phyloP scores from a whole-genome alignment of 1,284 basidiomycete genomes.

The Mycena sp. region DNA sequence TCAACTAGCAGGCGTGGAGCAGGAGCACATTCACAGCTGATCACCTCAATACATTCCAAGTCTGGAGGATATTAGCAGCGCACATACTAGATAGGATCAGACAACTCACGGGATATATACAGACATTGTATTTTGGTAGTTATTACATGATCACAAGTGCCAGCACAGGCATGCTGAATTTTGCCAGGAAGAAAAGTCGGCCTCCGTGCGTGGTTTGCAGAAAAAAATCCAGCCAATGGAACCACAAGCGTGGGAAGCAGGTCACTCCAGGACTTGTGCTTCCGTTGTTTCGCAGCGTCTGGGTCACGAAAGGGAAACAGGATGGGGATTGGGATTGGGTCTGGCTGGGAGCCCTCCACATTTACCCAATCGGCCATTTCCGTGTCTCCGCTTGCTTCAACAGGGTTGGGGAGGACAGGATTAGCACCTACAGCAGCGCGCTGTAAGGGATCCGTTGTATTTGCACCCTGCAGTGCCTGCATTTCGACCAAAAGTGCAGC shows the following conservation, averaged over 20 bases:
- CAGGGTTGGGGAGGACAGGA: too few species aligned
- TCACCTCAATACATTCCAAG: background rate
- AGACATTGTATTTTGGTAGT: background rate
- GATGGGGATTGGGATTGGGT: too few species aligned
- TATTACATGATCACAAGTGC: background rate
- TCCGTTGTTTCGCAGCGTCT: too few species aligned
- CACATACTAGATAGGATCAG: background rate
- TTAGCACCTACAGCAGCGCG: too few species aligned
- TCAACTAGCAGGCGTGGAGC: constrained; percentile 9
- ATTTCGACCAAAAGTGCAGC: too few species aligned
- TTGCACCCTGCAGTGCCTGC: too few species aligned
- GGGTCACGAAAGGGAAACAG: too few species aligned
- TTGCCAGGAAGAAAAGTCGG: background rate
- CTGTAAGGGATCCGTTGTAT: too few species aligned
- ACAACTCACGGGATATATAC: background rate
- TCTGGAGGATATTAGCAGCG: background rate
- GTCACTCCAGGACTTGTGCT: too few species aligned
- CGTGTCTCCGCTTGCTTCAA: too few species aligned
- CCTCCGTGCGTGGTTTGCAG: background rate
- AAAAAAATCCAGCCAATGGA: background rate
- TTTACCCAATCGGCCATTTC: too few species aligned
- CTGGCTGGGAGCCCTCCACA: too few species aligned
- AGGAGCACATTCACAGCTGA: background rate
- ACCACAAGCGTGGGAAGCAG: background rate
- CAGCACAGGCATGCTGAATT: background rate